phyloP scores from a whole-genome alignment of 768 basidiomycete genomes.

The Amanita phalloides region DNA sequence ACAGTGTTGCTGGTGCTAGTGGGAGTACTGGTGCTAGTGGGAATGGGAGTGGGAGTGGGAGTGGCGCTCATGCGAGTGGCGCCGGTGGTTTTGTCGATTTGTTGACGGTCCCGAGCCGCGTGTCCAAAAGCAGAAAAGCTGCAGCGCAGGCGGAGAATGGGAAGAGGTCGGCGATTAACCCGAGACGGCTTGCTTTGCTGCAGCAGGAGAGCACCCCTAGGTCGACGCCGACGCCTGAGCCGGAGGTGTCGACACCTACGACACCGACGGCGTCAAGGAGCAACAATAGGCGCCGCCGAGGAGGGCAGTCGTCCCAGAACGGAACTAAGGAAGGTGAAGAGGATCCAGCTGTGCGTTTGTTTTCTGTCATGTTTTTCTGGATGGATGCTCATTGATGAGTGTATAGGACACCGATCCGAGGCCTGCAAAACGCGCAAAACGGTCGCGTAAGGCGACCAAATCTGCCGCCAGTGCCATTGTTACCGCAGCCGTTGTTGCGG shows the following conservation, averaged over 20 bases:
- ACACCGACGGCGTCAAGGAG: constrained; percentile 15
- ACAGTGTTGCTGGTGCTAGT: too few relatives aligned
- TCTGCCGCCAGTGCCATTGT: constrained; percentile 20
- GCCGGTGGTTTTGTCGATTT: constrained; percentile 17
- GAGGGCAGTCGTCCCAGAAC: constrained; percentile 9
- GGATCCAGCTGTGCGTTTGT: constrained; percentile 8
- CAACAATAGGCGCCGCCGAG: neutral
- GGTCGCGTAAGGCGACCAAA: constrained; percentile 28
- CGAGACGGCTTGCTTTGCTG: constrained; percentile 29
- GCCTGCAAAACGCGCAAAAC: constrained; percentile 28
- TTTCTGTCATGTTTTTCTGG: neutral
- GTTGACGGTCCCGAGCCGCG: constrained; percentile 23
- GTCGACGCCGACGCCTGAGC: constrained; percentile 62
- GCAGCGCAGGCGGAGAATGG: constrained; percentile 7
- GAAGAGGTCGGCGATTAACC: neutral
- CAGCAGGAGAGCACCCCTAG: constrained; percentile 35
- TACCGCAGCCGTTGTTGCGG: constrained; percentile 13
- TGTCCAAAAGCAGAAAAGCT: constrained; percentile 31
- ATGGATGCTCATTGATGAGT: neutral
- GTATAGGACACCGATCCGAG: constrained; percentile 21
- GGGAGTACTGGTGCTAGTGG: too few relatives aligned
- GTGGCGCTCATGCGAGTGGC: constrained; percentile 7
- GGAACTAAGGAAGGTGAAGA: constrained; percentile 15
- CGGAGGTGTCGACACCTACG: constrained; percentile 27
- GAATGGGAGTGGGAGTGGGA: too few relatives aligned